These are phyloP conservation scores for Gynochthodes officinalis DNA, from an alignment of 257 asterid species.

Conservation along the genomic window DNA sequence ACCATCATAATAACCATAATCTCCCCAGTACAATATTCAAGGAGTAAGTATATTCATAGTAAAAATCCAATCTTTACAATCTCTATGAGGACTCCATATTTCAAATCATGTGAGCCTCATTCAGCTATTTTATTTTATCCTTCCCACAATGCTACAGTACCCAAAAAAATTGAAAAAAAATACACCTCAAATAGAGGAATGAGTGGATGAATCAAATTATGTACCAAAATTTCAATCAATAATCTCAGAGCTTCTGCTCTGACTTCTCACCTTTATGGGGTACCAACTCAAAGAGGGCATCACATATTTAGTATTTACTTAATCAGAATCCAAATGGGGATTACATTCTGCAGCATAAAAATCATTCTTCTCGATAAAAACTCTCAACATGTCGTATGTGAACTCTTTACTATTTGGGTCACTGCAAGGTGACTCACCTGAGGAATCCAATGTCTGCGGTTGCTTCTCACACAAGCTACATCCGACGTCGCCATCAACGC, in stretches of 20 bases:
- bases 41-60: background rate
- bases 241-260: background rate
- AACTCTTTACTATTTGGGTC: conserved; percentile 82
- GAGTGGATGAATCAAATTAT: background rate
- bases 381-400: conserved; percentile 54
- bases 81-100: background rate
- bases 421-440: conserved; percentile 74
- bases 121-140: background rate
- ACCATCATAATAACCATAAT: background rate
- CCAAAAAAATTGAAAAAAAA: background rate
- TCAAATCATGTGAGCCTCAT: background rate
- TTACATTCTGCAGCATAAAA: conserved; percentile 72
- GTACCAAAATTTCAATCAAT: background rate
- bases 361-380: conserved; percentile 75
- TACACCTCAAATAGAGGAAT: background rate
- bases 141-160: background rate
- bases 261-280: background rate
- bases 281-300: background rate
- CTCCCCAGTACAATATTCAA: background rate
- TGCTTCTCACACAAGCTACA: conserved; percentile 48
- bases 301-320: background rate
- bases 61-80: conserved; percentile 4
- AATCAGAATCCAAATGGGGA: conserved; percentile 49
- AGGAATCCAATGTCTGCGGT: conserved; percentile 51
- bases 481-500: conserved; percentile 30